phyloP scores from a whole-genome alignment of 1,139 yeast genomes.

The Debaryomycetaceae sp. region DNA sequence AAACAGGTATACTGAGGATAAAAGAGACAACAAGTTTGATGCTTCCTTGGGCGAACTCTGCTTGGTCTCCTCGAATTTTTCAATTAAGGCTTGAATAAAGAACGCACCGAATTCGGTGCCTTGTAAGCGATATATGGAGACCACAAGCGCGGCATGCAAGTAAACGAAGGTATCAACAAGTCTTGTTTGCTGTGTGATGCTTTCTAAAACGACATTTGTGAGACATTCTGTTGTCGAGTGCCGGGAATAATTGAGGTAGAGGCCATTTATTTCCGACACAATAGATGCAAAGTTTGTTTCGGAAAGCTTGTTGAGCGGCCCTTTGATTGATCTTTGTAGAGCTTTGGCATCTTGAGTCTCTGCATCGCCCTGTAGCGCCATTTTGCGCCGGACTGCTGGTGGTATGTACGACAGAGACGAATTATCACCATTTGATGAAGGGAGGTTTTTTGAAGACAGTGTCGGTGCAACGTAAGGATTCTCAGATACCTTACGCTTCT shows the following conservation, averaged over 20 bases:
- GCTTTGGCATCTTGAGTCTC: slow-evolving; percentile 39
- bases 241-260: slow-evolving; percentile 61
- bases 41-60: slow-evolving; percentile 40
- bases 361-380: slow-evolving; percentile 24
- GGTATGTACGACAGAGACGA: slow-evolving; percentile 53
- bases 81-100: slow-evolving; percentile 71
- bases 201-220: slow-evolving; percentile 51
- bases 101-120: slow-evolving; percentile 90
- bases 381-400: slow-evolving; percentile 62
- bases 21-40: slow-evolving; percentile 58
- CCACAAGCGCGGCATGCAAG: slow-evolving; percentile 68
- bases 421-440: slow-evolving; percentile 4
- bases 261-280: slow-evolving; percentile 52
- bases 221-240: slow-evolving; percentile 65
- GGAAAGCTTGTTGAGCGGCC: slow-evolving; percentile 75
- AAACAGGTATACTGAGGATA: slow-evolving; percentile 69
- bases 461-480: slow-evolving; percentile 85
- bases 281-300: slow-evolving; percentile 73
- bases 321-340: slow-evolving; percentile 56
- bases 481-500: slow-evolving; percentile 19
- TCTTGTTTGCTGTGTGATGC: slow-evolving; percentile 54
- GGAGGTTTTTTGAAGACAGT: slow-evolving; percentile 2
- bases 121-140: slow-evolving; percentile 63
- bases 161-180: slow-evolving; percentile 70
- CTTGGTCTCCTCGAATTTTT: slow-evolving; percentile 38